A percentile compares a stretch with the other conserved stretches of the same genome.
phyloP scores from a whole-genome alignment of 441 rosid species.

The Gossypium gossypioides region DNA sequence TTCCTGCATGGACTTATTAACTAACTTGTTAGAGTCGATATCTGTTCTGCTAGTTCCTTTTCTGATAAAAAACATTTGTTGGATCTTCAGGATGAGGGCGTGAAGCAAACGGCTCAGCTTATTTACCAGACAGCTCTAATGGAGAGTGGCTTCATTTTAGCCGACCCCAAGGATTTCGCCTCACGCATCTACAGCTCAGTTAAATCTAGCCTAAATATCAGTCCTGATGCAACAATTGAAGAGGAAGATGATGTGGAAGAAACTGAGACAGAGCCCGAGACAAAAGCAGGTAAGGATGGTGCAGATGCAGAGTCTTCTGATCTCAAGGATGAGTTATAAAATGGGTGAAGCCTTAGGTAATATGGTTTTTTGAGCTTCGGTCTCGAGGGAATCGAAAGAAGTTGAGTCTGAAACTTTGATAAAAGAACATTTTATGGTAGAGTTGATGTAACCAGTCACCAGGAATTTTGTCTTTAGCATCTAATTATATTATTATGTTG shows the following conservation, averaged over 20 bases:
- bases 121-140: constrained; percentile 84
- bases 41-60: background rate
- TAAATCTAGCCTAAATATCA: constrained; percentile 60
- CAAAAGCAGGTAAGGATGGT: constrained; percentile 25
- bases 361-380: background rate
- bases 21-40: background rate
- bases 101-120: constrained; percentile 75
- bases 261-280: constrained; percentile 35
- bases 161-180: constrained; percentile 80
- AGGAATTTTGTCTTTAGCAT: constrained; percentile 19
- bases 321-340: constrained; percentile 50
- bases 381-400: constrained; percentile 6
- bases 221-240: constrained; percentile 68
- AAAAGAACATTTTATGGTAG: constrained; percentile 9
- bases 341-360: background rate
- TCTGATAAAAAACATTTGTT: background rate
- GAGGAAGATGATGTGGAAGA: constrained; percentile 73
- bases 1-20: background rate
- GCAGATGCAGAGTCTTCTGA: constrained; percentile 25
- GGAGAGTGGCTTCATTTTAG: constrained; percentile 81
- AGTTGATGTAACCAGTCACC: constrained; percentile 16
- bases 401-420: background rate
- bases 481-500: background rate
- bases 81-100: constrained; percentile 47
- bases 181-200: constrained; percentile 65